Evolutionary conservation across 352 stramenopile species (phyloP), one percentile per base, ranked within the genome.

Genomic region (Phytophthora chlamydospora): DNA sequence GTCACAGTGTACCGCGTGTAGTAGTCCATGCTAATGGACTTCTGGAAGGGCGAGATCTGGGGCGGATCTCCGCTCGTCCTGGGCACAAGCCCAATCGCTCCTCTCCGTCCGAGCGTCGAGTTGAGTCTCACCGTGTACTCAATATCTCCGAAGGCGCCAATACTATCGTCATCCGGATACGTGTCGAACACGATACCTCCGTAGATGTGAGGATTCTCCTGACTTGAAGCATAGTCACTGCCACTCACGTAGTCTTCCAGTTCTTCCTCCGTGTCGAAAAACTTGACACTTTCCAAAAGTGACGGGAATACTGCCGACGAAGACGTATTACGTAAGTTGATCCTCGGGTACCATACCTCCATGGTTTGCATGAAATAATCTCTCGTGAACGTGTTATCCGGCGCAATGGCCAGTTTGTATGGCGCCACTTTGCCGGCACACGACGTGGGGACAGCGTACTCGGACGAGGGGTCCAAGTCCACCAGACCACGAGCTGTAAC

Each of bases 301-400:
- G 77, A 88, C 14, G 83, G 83, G 35, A 90, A 63, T 21, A 78
- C 45, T 0, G 63, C 54, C 19, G 76, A 66, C 3, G 36, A 42
- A 24, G 38, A 45, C 14, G 61, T 63, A 48, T 83, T 67, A 6
- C 42, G 35, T 1, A 76, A 16, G 14, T 50, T 50, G 12, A 82
- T 59, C 11, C 72, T 43, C 16, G 75, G 75, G 36, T 85, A 90
- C 78, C 81, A 90, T 16, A 69, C 16, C 39, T 76, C 66, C 77
- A 89, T 85, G 0, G 77, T 86, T 48, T 85, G 57, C 66, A 87
- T 73, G 39, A 90, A 86, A 57, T 90, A 90, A 4, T 84, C 57
- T 9, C 75, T 60, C n/a, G 78, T 89, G 40, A 88, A 91, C 11
- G 62, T 52, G 21, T 76, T 89, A 49, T 91, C 75, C 1, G 82